A percentile compares a stretch with the other conserved stretches of the same genome.
phyloP scores from a whole-genome alignment of 768 basidiomycete species.

The Lentinula raphanica region DNA sequence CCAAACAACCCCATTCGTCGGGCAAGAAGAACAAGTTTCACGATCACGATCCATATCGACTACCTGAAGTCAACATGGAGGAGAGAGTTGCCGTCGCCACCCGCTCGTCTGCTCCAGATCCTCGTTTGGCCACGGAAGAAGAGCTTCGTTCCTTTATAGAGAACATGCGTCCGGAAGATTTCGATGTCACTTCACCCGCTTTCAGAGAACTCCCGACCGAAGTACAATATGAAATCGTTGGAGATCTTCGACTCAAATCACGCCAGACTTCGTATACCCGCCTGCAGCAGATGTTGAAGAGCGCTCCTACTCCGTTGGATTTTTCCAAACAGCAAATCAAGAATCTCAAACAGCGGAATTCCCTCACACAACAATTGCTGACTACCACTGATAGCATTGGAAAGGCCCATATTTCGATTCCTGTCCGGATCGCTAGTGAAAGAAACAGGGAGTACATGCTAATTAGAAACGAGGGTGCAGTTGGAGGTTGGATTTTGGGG shows the following conservation, averaged over 20 bases:
- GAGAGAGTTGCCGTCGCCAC: slow-evolving; percentile 59
- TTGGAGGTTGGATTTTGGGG: slow-evolving; percentile 93
- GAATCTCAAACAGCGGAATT: slow-evolving; percentile 82
- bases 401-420: slow-evolving; percentile 84
- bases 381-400: slow-evolving; percentile 91
- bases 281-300: slow-evolving; percentile 83
- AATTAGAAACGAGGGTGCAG: slow-evolving; percentile 81
- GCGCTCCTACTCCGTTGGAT: slow-evolving; percentile 78
- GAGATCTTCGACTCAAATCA: slow-evolving; percentile 90
- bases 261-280: slow-evolving; percentile 91
- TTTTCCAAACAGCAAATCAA: slow-evolving; percentile 96
- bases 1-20: slow-evolving; percentile 38
- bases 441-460: slow-evolving; percentile 93
- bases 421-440: slow-evolving; percentile 91
- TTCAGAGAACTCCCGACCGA: slow-evolving; percentile 93
- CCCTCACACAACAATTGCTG: slow-evolving; percentile 88
- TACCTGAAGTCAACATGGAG: slow-evolving; percentile 78
- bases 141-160: slow-evolving; percentile 92
- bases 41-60: slow-evolving; percentile 88
- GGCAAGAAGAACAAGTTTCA: slow-evolving; percentile 59
- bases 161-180: slow-evolving; percentile 92
- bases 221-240: slow-evolving; percentile 96
- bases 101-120: slow-evolving; percentile 64
- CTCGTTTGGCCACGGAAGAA: slow-evolving; percentile 92
- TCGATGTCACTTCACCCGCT: slow-evolving; percentile 84